phyloP scores from a whole-genome alignment of 352 stramenopile species.

The Plasmopara muralis region DNA sequence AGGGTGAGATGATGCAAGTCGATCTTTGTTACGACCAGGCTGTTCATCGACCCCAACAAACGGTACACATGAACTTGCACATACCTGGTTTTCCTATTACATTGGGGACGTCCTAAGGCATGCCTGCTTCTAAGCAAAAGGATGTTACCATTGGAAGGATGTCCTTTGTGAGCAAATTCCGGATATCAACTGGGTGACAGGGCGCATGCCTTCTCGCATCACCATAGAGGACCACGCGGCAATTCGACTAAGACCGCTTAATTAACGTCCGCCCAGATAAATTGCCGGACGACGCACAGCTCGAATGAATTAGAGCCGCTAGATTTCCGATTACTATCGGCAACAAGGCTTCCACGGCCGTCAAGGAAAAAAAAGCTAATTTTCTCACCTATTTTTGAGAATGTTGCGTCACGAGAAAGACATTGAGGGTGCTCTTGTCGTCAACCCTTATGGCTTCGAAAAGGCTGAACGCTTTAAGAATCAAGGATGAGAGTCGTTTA shows the following conservation, averaged over 20 bases:
- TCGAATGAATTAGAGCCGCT: background rate
- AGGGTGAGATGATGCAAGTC: slow-evolving; percentile 16
- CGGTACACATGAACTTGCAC: background rate
- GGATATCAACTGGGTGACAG: slow-evolving; percentile 12
- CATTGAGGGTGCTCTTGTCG: background rate
- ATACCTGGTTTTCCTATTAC: background rate
- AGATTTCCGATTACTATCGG: background rate
- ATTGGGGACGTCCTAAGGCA: slow-evolving; percentile 6
- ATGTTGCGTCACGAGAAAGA: background rate
- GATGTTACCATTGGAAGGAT: slow-evolving; percentile 15
- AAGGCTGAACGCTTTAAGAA: background rate
- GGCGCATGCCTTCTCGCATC: slow-evolving; percentile 3
- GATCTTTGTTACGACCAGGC: slow-evolving; percentile 1
- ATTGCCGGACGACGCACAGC: background rate
- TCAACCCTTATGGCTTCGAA: background rate
- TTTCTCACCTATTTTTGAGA: background rate
- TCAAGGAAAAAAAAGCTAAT: background rate
- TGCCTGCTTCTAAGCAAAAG: slow-evolving; percentile 6
- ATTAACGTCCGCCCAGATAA: slow-evolving; percentile 1
- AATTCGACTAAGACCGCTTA: slow-evolving; percentile 4
- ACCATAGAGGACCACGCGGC: background rate
- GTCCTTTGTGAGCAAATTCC: slow-evolving; percentile 16
- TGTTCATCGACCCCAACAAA: background rate
- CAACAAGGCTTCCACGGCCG: background rate
- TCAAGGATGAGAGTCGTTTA: background rate